These are phyloP conservation scores for Gracilaria gracilis DNA, from an alignment of 23 red algal genomes.

Conservation along the genomic window DNA sequence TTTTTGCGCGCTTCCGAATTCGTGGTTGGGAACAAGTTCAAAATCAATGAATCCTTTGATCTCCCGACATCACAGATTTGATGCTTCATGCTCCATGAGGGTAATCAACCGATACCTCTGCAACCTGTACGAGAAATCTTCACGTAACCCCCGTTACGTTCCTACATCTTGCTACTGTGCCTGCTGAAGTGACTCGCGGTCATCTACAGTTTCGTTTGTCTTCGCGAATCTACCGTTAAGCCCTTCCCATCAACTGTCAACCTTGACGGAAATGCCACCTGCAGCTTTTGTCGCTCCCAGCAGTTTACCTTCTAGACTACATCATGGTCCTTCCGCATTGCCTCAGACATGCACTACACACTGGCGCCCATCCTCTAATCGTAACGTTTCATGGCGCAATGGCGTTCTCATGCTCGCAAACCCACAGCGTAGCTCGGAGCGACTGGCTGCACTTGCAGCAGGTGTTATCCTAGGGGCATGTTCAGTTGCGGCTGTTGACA, in stretches of 20 bases:
- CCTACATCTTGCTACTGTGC: no score
- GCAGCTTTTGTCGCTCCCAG: neutral
- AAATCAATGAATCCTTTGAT: neutral
- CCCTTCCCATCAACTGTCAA: neutral
- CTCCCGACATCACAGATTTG: neutral
- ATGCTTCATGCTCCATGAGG: no score
- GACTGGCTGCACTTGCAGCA: conserved; percentile 5
- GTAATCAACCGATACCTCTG: neutral
- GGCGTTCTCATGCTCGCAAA: conserved; percentile 15
- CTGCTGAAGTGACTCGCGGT: no score
- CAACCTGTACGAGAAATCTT: neutral
- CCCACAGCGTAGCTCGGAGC: neutral
- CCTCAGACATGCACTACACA: neutral
- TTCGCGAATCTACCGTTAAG: neutral
- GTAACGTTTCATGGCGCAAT: neutral
- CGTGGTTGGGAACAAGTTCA: neutral
- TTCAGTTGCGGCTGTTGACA: neutral
- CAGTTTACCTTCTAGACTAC: neutral
- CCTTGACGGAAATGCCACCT: neutral
- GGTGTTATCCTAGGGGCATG: conserved; percentile 6
- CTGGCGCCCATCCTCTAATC: neutral
- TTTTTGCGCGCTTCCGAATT: neutral
- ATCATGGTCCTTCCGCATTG: neutral
- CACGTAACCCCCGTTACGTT: neutral
- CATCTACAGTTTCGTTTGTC: no score